phyloP scores from a whole-genome alignment of 2,329 filamentous ascomycete species.

The Cercospora sp. region DNA sequence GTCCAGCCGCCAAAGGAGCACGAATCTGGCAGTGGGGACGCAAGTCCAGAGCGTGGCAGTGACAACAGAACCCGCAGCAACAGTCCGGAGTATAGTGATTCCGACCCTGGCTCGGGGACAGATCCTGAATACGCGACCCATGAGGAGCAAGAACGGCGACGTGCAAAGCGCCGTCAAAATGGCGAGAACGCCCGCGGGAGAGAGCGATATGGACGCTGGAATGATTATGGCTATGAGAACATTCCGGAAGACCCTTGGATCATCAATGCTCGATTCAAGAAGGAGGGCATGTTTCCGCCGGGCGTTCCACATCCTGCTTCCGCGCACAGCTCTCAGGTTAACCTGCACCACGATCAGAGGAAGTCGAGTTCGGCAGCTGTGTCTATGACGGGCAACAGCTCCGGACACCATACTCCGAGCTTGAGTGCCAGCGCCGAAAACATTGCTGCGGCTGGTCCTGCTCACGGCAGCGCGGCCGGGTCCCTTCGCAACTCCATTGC shows the following conservation, averaged over 20 bases:
- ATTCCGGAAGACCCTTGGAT: slow-evolving; percentile 95
- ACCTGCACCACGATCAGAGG: slow-evolving; percentile 40
- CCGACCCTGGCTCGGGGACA: slow-evolving; percentile 41
- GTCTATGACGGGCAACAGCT: slow-evolving; percentile 23
- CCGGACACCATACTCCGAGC: slow-evolving; percentile 27
- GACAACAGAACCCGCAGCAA: slow-evolving; percentile 31
- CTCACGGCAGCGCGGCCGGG: neutral
- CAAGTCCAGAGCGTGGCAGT: slow-evolving; percentile 31
- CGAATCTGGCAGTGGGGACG: slow-evolving; percentile 41
- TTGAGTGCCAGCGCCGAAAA: slow-evolving; percentile 34
- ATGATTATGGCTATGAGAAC: slow-evolving; percentile 64
- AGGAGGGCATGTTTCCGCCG: slow-evolving; percentile 68
- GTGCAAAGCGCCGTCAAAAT: slow-evolving; percentile 25
- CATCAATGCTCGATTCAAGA: slow-evolving; percentile 84
- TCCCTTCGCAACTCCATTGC: slow-evolving; percentile 20
- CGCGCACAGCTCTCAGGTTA: slow-evolving; percentile 50
- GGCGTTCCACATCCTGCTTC: slow-evolving; percentile 52
- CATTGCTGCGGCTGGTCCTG: slow-evolving; percentile 26
- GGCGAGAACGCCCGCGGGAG: slow-evolving; percentile 35
- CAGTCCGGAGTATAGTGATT: slow-evolving; percentile 43
- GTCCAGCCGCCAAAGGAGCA: slow-evolving; percentile 43
- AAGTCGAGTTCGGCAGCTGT: slow-evolving; percentile 31
- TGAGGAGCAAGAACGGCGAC: slow-evolving; percentile 38
- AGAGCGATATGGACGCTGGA: slow-evolving; percentile 47
- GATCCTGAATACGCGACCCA: slow-evolving; percentile 42